Evolutionary conservation across 139 green algal species (phyloP).

Genomic region (Edaphochlamys debaryana): DNA sequence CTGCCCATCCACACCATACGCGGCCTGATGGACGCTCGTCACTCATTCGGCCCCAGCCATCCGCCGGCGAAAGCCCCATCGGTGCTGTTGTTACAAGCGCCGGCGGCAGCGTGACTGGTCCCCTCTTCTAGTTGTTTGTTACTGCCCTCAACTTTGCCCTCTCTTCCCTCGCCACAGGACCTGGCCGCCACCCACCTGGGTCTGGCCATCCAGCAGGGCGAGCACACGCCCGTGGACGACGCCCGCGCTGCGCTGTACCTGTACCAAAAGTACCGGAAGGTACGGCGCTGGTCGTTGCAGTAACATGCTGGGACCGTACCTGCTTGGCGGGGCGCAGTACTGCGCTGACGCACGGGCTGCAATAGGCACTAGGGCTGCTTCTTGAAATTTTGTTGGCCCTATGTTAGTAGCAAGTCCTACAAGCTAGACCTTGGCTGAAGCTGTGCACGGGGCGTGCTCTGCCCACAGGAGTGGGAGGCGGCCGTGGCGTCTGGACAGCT

Average conservation of each 20-base stretch:
- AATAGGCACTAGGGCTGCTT: neutral
- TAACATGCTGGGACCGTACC: neutral
- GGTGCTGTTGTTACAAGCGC: no score
- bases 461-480: slow-evolving; percentile 30
- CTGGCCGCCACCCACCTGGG: slow-evolving; percentile 64
- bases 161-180: neutral
- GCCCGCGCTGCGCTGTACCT: slow-evolving; percentile 76
- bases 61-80: no score
- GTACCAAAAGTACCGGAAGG: slow-evolving; percentile 69
- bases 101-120: no score
- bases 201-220: slow-evolving; percentile 65
- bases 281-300: neutral
- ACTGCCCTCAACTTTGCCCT: no score
- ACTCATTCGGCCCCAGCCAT: no score
- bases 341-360: no score
- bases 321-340: neutral
- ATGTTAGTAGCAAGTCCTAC: no score
- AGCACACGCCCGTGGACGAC: slow-evolving; percentile 72
- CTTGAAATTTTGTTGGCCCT: neutral
- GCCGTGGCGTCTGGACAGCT: neutral
- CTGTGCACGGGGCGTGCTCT: neutral
- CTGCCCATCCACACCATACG: no score
- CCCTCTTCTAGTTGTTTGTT: no score
- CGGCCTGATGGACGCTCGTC: no score
- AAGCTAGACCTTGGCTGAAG: neutral